A percentile compares a stretch with the other conserved stretches of the same genome.
Conservation (phyloP, 495 filamentous ascomycete genomes). For the Penicillium maclennaniae region DNA sequence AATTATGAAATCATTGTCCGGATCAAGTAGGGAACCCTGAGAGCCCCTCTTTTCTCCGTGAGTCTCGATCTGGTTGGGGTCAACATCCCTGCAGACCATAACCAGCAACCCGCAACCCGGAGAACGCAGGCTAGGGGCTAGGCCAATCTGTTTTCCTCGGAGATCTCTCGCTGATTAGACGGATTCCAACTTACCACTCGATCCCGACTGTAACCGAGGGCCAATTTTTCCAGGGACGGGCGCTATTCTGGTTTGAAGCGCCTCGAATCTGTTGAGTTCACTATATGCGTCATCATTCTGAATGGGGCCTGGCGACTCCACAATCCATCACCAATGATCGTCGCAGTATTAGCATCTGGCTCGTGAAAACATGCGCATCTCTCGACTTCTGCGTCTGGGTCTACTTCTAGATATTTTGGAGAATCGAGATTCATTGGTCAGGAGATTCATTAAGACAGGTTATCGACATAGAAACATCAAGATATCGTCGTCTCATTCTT, state of each 20-base stretch:
- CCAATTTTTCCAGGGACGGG: background rate
- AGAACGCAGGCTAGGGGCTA: background rate
- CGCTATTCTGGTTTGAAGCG: background rate
- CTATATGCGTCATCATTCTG: conserved; percentile 1
- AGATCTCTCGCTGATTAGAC: background rate
- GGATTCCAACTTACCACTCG: background rate
- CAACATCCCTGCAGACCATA: background rate
- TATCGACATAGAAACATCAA: background rate
- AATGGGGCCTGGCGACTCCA: background rate
- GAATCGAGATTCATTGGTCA: background rate
- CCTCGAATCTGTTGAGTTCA: background rate
- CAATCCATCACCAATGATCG: conserved; percentile 2
- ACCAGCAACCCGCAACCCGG: no score
- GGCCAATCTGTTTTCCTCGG: conserved; percentile 2
- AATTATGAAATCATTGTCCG: background rate
- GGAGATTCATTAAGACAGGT: background rate
- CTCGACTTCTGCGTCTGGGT: background rate
- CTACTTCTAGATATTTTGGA: background rate
- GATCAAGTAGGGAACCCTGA: background rate
- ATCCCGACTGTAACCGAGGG: conserved; percentile 10
- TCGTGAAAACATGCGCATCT: background rate
- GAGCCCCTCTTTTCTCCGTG: background rate
- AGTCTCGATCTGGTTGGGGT: background rate
- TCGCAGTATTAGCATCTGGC: conserved; percentile 2
- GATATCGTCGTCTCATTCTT: background rate